Base-by-base conservation (phyloP, 768 basidiomycete species). In the Tylopilus sp. region DNA sequence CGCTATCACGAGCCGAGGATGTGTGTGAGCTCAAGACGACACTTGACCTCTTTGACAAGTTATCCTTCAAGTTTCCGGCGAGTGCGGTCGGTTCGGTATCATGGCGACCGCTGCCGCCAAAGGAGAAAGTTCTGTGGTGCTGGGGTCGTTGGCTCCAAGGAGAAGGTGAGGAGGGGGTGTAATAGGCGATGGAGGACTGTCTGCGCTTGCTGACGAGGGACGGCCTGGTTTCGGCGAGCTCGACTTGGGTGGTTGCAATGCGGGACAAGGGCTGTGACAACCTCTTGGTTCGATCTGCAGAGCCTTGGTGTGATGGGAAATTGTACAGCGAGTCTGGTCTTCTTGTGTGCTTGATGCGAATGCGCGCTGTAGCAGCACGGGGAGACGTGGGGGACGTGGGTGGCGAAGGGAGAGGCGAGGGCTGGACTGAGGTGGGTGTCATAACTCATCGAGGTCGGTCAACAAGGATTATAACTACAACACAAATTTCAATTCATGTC, bases 181-280 rank as follows among this genome's bases (percentile, higher is more conserved):
- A 66, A 38, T 68, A 68, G 10, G 62, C 25, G 43, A 68, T 68
- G 1, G 66, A 68, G 0, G 66, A 59, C 43, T 63, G 66, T 47
- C 66, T 53, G n/a, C 64, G 57, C 28, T 61, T 55, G 25, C 11
- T 1, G 11, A 44, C 41, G 40, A 41, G 39, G 4, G 15, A 6
- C 2, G 38, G 22, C 11, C 20, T 41, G 11, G 21, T 25, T 3
- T 47, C 48, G 25, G 44, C 8, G 10, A 35, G 15, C 9, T 55
- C 33, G 5, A 6, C 26, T 2, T 28, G 3, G 26, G 43, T 11
- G 36, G 18, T 38, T 26, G 18, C 18, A 18, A 44, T 22, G 20
- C n/a, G 42, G 38, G 53, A 40, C 22, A 36, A 17, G 20, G 54
- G 42, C 17, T 40, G 46, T 0, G 60, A 62, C 30, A 33, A 26